phyloP scores from a whole-genome alignment of 768 basidiomycete species.

The Podaxis rugospora region DNA sequence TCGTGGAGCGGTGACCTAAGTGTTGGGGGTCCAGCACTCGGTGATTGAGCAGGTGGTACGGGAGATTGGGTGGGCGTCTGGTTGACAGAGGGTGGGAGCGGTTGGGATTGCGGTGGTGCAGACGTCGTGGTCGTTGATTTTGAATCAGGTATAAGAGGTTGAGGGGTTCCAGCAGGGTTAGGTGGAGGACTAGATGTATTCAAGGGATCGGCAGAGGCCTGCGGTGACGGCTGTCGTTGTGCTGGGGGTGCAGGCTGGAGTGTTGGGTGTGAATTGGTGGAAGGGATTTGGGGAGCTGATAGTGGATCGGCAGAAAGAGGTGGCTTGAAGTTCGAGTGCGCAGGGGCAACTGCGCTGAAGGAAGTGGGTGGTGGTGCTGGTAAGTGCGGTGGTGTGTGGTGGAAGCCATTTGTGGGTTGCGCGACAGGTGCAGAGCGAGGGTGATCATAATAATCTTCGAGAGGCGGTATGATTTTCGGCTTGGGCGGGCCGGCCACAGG shows the following conservation, averaged over 20 bases:
- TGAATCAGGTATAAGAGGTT: background rate
- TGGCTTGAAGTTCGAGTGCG: slow-evolving; percentile 20
- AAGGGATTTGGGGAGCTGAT: background rate
- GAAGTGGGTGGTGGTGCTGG: slow-evolving; percentile 33
- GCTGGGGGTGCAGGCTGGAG: background rate
- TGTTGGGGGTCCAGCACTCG: slow-evolving; percentile 54
- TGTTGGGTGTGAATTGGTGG: background rate
- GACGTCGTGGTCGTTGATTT: slow-evolving; percentile 19
- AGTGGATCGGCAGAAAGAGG: slow-evolving; percentile 14
- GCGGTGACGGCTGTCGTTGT: background rate
- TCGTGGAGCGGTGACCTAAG: slow-evolving; percentile 31
- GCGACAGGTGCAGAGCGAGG: slow-evolving; percentile 26
- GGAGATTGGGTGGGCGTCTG: background rate
- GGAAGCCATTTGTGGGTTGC: slow-evolving; percentile 28
- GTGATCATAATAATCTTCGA: slow-evolving; percentile 53
- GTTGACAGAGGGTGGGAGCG: background rate
- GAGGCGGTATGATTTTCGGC: slow-evolving; percentile 55
- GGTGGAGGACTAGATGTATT: background rate
- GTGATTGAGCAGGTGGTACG: slow-evolving; percentile 29
- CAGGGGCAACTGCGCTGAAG: slow-evolving; percentile 19
- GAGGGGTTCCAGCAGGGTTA: background rate
- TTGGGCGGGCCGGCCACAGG: slow-evolving; percentile 51
- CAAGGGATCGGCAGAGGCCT: slow-evolving; percentile 5
- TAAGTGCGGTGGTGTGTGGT: slow-evolving; percentile 21
- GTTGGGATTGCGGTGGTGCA: slow-evolving; percentile 19